Conservation (phyloP, 2,329 filamentous ascomycete species). For the Huntiella savannae region DNA sequence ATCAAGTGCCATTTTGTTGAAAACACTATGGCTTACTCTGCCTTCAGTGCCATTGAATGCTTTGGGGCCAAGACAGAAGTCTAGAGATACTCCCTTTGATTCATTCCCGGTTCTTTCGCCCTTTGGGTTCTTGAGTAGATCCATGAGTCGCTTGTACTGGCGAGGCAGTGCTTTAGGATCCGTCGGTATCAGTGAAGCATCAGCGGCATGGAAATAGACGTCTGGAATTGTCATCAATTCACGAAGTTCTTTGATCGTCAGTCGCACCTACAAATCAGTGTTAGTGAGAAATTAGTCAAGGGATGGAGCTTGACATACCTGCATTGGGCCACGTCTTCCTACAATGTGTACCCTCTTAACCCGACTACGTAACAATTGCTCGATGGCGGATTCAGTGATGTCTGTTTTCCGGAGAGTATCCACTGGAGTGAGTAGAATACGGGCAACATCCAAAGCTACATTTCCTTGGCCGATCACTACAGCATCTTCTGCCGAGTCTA, state of each 20-base stretch:
- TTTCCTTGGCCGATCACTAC: slow-evolving; percentile 90
- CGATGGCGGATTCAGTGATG: slow-evolving; percentile 69
- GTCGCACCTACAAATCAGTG: slow-evolving; percentile 46
- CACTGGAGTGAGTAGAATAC: slow-evolving; percentile 63
- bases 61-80: slow-evolving; percentile 66
- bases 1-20: slow-evolving; percentile 40
- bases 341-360: slow-evolving; percentile 72
- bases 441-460: slow-evolving; percentile 81
- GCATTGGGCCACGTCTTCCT: slow-evolving; percentile 72
- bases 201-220: slow-evolving; percentile 53
- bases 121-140: slow-evolving; percentile 42
- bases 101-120: slow-evolving; percentile 39
- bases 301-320: slow-evolving; percentile 28
- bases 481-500: slow-evolving; percentile 53
- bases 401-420: slow-evolving; percentile 63
- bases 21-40: slow-evolving; percentile 44
- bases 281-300: background rate
- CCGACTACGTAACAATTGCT: slow-evolving; percentile 49
- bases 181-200: slow-evolving; percentile 44
- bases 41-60: slow-evolving; percentile 39
- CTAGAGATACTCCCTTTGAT: slow-evolving; percentile 59
- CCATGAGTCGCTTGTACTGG: slow-evolving; percentile 56
- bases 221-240: slow-evolving; percentile 63
- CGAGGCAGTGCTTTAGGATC: slow-evolving; percentile 54
- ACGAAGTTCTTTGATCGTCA: slow-evolving; percentile 85